Percentiles rank a stretch among this genome's conserved stretches.
These are phyloP conservation scores for Penicillium goetzii DNA, from an alignment of 495 filamentous ascomycete genomes.

Conservation along the genomic window DNA sequence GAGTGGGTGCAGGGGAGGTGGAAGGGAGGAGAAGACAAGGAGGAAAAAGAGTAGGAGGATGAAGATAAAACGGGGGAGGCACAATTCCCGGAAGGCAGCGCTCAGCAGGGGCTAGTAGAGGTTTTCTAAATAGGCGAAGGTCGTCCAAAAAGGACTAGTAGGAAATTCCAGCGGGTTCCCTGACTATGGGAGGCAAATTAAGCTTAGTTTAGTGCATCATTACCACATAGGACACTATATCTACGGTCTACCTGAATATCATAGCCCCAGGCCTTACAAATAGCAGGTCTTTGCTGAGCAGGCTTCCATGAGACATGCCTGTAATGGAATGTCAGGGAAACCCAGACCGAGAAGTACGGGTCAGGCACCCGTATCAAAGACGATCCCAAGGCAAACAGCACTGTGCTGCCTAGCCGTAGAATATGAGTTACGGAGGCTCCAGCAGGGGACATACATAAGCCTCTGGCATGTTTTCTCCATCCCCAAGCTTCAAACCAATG, in stretches of 20 bases:
- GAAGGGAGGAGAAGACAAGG: background rate
- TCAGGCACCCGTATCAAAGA: conserved; percentile 17
- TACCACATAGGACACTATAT: background rate
- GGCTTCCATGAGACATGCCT: background rate
- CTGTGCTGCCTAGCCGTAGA: conserved; percentile 24
- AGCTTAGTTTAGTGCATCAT: background rate
- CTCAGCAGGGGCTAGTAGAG: background rate
- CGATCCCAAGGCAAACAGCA: conserved; percentile 17
- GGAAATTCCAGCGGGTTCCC: background rate
- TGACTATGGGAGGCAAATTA: background rate
- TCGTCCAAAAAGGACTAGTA: too few relatives aligned
- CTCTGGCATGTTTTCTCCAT: conserved; percentile 21
- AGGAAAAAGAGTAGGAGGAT: background rate
- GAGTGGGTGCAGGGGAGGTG: background rate
- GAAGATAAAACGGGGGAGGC: background rate
- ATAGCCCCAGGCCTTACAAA: too few relatives aligned
- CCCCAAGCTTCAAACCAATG: conserved; percentile 49
- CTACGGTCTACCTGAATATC: too few relatives aligned
- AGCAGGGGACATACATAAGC: conserved; percentile 11
- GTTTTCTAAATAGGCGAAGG: background rate
- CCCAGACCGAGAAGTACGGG: background rate
- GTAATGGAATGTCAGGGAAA: background rate
- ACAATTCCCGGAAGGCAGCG: too few relatives aligned
- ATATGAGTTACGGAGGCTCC: conserved; percentile 20
- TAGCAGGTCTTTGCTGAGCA: background rate